Evolutionary conservation across 2,329 filamentous ascomycete species (phyloP).

Genomic region (Scedosporium apiospermum): DNA sequence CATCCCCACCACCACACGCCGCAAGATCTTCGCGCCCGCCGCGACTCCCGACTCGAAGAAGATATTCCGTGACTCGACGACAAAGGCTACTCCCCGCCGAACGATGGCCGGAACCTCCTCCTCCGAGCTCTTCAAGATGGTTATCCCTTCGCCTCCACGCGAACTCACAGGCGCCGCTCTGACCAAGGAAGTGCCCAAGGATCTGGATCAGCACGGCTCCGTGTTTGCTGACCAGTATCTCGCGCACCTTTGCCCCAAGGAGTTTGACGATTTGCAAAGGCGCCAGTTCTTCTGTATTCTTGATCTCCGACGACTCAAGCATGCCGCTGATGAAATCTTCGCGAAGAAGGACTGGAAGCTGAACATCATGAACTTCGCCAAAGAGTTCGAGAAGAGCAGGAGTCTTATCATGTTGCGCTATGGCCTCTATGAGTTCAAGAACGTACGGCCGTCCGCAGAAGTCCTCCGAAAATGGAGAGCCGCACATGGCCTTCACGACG

Average conservation of each 20-base stretch:
- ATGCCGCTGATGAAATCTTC: conserved; percentile 52
- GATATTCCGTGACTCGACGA: conserved; percentile 33
- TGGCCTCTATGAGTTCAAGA: conserved; percentile 54
- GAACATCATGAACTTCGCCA: conserved; percentile 53
- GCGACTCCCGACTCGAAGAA: conserved; percentile 33
- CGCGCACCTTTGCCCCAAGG: conserved; percentile 44
- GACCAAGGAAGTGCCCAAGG: conserved; percentile 42
- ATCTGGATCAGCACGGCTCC: conserved; percentile 40
- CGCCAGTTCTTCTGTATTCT: conserved; percentile 56
- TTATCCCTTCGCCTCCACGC: conserved; percentile 46
- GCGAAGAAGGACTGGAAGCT: conserved; percentile 52
- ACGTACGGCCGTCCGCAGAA: conserved; percentile 48
- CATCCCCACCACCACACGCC: conserved; percentile 33
- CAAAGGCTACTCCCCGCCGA: conserved; percentile 26
- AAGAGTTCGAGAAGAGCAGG: conserved; percentile 55
- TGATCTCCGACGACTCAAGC: conserved; percentile 51
- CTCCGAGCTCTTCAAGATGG: conserved; percentile 44
- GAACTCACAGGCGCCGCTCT: conserved; percentile 47
- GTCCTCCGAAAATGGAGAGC: conserved; percentile 49
- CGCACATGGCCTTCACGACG: conserved; percentile 43
- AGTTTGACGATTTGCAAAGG: conserved; percentile 49
- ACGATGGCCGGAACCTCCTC: background rate
- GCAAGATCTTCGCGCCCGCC: conserved; percentile 36
- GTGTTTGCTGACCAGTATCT: conserved; percentile 53
- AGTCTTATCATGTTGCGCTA: conserved; percentile 53